A percentile compares a stretch with the other conserved stretches of the same genome.
These are phyloP conservation scores for Amaranthus palmeri DNA, from an alignment of 148 eudicot species.

Conservation along the genomic window DNA sequence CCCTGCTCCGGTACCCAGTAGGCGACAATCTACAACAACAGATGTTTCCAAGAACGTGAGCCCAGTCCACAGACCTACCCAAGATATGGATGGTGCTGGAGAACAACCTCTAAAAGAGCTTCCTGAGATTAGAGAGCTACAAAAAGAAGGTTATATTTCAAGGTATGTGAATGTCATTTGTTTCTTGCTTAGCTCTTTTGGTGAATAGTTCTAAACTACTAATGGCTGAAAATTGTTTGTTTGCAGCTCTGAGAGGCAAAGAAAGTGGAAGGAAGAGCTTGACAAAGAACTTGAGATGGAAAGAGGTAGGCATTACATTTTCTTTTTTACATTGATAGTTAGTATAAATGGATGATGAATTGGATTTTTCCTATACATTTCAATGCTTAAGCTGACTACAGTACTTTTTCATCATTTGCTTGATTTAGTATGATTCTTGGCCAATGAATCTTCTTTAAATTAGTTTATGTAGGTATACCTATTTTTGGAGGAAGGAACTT, in stretches of 20 bases:
- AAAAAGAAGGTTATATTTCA: conserved; percentile 34
- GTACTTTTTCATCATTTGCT: neutral
- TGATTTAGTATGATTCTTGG: too few species aligned
- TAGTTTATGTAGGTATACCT: neutral
- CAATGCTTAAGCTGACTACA: neutral
- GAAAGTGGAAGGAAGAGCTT: conserved; percentile 79
- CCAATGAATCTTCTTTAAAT: neutral
- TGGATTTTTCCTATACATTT: neutral
- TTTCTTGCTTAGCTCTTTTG: conserved; percentile 11
- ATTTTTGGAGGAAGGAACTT: too few species aligned
- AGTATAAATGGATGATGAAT: conserved; percentile 1
- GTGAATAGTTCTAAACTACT: neutral
- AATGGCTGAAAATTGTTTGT: conserved; percentile 2
- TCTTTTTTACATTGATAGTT: neutral
- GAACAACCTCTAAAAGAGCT: conserved; percentile 36
- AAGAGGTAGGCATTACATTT: conserved; percentile 48
- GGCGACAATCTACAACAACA: conserved; percentile 50
- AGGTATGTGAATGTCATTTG: conserved; percentile 35
- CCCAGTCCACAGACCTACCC: conserved; percentile 21
- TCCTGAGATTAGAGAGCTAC: conserved; percentile 39
- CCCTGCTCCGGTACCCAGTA: conserved; percentile 39
- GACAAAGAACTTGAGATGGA: conserved; percentile 68
- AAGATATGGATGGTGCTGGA: conserved; percentile 27
- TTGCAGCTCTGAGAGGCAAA: conserved; percentile 55
- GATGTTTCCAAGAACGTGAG: conserved; percentile 43